These are phyloP conservation scores for Lyophyllum shimeji DNA, from an alignment of 768 basidiomycete species.

Conservation along the genomic window DNA sequence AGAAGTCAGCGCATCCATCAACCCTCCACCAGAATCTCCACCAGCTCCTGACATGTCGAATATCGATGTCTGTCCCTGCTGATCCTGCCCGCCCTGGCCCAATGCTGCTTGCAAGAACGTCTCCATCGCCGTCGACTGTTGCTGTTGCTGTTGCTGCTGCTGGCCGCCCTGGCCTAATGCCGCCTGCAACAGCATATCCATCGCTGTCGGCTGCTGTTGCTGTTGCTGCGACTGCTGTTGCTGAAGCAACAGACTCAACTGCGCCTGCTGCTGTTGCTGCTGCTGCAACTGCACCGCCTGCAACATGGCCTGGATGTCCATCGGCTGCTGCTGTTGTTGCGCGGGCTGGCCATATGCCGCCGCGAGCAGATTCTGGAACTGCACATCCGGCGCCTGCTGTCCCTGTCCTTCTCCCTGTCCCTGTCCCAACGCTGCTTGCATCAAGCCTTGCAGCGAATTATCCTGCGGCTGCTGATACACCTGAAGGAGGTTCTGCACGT, in stretches of 20 bases:
- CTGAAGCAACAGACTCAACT: background rate
- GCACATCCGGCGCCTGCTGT: background rate
- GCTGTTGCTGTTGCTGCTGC: background rate
- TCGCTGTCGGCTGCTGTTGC: background rate
- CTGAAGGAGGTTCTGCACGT: background rate
- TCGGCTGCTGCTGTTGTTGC: background rate
- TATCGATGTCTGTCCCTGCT: background rate
- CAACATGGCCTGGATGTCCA: background rate
- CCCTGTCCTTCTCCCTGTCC: background rate
- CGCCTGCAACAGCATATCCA: background rate
- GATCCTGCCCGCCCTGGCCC: background rate
- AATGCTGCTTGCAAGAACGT: background rate
- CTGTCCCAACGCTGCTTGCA: background rate
- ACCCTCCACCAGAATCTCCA: background rate
- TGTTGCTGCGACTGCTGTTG: conserved; percentile 2
- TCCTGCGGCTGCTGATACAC: conserved; percentile 10
- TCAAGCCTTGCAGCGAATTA: background rate
- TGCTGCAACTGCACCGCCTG: background rate
- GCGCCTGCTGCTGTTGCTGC: conserved; percentile 1
- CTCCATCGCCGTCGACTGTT: background rate
- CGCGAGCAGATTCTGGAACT: background rate
- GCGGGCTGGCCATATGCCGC: background rate
- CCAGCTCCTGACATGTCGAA: background rate
- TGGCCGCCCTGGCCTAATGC: background rate
- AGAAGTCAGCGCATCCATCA: background rate